Evolutionary conservation across 164 flowering plant species (phyloP).

Genomic region (Cinnamomum chago): DNA sequence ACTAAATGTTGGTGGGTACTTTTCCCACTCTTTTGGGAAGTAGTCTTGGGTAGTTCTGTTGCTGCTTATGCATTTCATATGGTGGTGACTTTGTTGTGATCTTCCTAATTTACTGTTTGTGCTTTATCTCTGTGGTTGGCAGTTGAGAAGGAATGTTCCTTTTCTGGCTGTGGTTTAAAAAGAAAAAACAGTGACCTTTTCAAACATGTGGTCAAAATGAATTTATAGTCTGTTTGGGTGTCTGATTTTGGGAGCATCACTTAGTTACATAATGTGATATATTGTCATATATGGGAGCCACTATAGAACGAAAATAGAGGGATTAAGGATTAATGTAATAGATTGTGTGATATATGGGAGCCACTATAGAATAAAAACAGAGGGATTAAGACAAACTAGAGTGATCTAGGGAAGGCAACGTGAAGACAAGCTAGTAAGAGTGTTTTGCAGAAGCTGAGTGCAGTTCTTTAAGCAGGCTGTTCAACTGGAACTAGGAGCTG

Average conservation of each 20-base stretch:
- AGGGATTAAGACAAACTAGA: background rate
- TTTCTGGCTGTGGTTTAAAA: background rate
- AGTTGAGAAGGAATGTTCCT: background rate
- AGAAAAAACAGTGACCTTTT: background rate
- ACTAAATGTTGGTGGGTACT: too few species aligned
- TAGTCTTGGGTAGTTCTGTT: background rate
- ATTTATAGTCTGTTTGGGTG: background rate
- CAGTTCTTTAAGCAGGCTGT: too few species aligned
- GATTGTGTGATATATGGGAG: background rate
- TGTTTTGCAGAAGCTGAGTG: background rate
- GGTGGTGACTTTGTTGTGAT: background rate
- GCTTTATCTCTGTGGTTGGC: background rate
- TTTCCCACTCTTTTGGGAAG: too few species aligned
- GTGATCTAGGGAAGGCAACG: background rate
- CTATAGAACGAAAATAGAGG: background rate
- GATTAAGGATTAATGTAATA: background rate
- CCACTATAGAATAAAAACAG: background rate
- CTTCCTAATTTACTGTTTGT: too few species aligned
- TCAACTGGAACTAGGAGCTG: background rate
- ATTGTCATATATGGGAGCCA: background rate
- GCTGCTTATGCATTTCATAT: background rate
- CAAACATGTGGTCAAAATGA: background rate
- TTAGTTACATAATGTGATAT: background rate
- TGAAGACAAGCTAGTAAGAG: background rate
- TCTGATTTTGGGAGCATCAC: background rate